phyloP scores from a whole-genome alignment of 139 green algal species.

The Picochlorum sp. region DNA sequence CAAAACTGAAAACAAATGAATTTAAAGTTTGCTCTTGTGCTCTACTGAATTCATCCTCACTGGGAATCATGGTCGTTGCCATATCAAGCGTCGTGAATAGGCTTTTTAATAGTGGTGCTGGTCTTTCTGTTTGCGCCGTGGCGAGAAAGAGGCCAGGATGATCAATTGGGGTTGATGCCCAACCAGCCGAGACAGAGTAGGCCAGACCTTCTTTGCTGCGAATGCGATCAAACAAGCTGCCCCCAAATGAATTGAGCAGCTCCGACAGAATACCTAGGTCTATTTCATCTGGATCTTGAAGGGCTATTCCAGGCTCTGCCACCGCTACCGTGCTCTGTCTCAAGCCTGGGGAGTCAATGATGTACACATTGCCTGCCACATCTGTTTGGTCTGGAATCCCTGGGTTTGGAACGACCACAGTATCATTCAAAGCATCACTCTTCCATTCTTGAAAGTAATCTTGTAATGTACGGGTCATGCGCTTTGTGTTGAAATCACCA shows the following conservation, averaged over 20 bases:
- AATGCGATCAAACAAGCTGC: constrained; percentile 66
- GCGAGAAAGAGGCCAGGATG: constrained; percentile 68
- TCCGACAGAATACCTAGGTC: constrained; percentile 51
- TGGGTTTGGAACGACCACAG: constrained; percentile 20
- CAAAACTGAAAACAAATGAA: constrained; percentile 79
- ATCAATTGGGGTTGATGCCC: constrained; percentile 50
- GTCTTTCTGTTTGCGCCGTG: constrained; percentile 45
- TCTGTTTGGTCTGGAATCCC: constrained; percentile 23
- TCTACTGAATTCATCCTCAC: constrained; percentile 15
- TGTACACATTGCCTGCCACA: constrained; percentile 28
- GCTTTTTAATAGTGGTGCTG: constrained; percentile 33
- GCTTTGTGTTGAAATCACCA: constrained; percentile 46
- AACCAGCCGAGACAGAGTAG: constrained; percentile 60
- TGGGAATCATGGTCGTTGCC: neutral
- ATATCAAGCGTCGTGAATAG: constrained; percentile 23
- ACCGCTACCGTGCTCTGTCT: constrained; percentile 25
- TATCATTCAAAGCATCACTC: constrained; percentile 8
- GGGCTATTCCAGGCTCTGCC: constrained; percentile 48
- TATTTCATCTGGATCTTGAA: constrained; percentile 51
- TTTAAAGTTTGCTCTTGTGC: constrained; percentile 59
- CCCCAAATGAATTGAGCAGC: constrained; percentile 73
- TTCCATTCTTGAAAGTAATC: neutral
- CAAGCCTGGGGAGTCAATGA: constrained; percentile 41
- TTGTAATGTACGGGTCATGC: constrained; percentile 31
- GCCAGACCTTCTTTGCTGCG: constrained; percentile 62